A percentile compares a stretch with the other conserved stretches of the same genome.
phyloP scores from a whole-genome alignment of 2,329 filamentous ascomycete genomes.

The Penicillium hordei region DNA sequence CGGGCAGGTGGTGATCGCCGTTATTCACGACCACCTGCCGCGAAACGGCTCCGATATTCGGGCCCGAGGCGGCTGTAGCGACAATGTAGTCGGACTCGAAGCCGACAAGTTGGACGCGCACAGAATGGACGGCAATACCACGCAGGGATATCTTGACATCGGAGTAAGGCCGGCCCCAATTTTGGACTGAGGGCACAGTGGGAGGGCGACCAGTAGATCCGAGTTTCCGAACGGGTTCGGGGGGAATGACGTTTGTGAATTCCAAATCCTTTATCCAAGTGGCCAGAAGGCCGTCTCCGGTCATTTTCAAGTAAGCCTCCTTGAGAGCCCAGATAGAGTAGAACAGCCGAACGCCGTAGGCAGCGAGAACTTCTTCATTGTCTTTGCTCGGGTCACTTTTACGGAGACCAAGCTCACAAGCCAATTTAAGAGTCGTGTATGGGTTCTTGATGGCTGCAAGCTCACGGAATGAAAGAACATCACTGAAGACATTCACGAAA shows the following conservation, averaged over 20 bases:
- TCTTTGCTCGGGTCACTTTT: conserved; percentile 6
- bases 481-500: conserved; percentile 60
- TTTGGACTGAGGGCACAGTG: conserved; percentile 6
- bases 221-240: conserved; percentile 27
- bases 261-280: conserved; percentile 61
- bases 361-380: conserved; percentile 38
- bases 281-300: conserved; percentile 62
- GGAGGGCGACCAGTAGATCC: not conserved
- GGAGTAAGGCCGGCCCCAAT: conserved; percentile 40
- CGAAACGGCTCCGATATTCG: conserved; percentile 15
- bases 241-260: conserved; percentile 58
- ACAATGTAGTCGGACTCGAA: conserved; percentile 61
- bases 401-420: conserved; percentile 15
- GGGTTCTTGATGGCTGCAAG: conserved; percentile 55
- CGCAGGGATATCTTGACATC: conserved; percentile 53
- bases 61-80: conserved; percentile 47
- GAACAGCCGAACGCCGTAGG: conserved; percentile 59
- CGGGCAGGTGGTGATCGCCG: conserved; percentile 10
- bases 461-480: conserved; percentile 59
- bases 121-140: conserved; percentile 50
- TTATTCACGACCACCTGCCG: not conserved
- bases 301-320: conserved; percentile 67
- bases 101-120: conserved; percentile 58
- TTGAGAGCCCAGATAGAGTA: conserved; percentile 66
- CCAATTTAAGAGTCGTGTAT: conserved; percentile 11